Evolutionary conservation across 306 rosid species (phyloP).

Genomic region (Pyrus communis): DNA sequence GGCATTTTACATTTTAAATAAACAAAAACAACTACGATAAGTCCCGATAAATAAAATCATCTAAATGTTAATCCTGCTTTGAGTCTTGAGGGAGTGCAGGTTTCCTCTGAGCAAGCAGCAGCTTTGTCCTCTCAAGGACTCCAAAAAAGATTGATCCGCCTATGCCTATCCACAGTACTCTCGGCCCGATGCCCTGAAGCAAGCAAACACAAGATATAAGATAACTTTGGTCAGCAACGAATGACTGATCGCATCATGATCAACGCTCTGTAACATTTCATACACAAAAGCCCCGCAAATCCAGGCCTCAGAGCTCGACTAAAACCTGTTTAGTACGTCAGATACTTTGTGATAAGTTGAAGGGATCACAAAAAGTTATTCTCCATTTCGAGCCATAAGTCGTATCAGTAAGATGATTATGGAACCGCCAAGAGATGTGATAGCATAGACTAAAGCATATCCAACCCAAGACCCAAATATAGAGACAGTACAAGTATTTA

Average conservation of each 20-base stretch:
- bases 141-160: conserved; percentile 49
- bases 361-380: too few relatives aligned
- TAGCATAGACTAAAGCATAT: too few relatives aligned
- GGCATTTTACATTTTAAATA: too few relatives aligned
- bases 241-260: background rate
- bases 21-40: background rate
- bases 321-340: too few relatives aligned
- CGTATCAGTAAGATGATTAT: too few relatives aligned
- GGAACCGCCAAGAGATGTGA: too few relatives aligned
- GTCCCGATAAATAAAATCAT: background rate
- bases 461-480: too few relatives aligned
- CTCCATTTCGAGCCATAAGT: too few relatives aligned
- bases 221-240: background rate
- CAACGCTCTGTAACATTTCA: background rate
- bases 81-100: conserved; percentile 16
- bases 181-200: conserved; percentile 50
- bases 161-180: conserved; percentile 52
- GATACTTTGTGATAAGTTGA: too few relatives aligned
- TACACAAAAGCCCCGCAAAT: background rate
- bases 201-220: background rate
- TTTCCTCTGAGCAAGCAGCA: conserved; percentile 32
- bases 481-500: too few relatives aligned
- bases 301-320: too few relatives aligned
- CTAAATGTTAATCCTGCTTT: conserved; percentile 21
- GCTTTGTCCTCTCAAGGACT: conserved; percentile 45